Evolutionary conservation across 805 yeast species (phyloP).

Genomic region (Kuraishia ogatae): DNA sequence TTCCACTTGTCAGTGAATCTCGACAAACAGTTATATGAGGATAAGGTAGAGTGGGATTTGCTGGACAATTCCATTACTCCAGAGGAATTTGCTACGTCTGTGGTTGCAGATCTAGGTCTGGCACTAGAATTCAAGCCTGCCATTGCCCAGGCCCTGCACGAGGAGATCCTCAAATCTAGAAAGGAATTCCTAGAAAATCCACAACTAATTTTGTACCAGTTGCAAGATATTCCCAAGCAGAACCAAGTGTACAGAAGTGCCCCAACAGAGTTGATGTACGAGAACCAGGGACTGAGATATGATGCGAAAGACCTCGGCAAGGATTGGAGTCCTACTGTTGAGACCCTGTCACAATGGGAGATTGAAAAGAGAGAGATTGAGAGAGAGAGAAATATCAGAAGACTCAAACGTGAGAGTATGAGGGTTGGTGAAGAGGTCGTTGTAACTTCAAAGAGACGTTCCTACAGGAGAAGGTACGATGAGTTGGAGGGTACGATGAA

Average conservation of each 20-base stretch:
- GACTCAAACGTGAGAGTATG: constrained; percentile 87
- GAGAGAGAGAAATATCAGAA: constrained; percentile 82
- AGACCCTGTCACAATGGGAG: constrained; percentile 82
- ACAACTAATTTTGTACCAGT: constrained; percentile 23
- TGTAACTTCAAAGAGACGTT: constrained; percentile 13
- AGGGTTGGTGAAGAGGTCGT: constrained; percentile 52
- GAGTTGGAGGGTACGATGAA: constrained; percentile 28
- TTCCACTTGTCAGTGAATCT: constrained; percentile 75
- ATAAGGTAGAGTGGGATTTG: constrained; percentile 92
- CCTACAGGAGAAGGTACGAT: constrained; percentile 25
- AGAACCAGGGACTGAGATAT: constrained; percentile 44
- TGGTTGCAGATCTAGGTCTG: constrained; percentile 80
- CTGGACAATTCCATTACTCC: constrained; percentile 51
- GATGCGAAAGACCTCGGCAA: constrained; percentile 75
- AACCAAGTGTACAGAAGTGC: constrained; percentile 23
- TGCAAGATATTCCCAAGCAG: constrained; percentile 25
- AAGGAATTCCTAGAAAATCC: constrained; percentile 66
- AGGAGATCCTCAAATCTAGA: constrained; percentile 64
- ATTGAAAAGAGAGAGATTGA: constrained; percentile 93
- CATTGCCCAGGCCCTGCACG: constrained; percentile 80
- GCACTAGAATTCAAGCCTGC: constrained; percentile 84
- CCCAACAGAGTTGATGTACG: constrained; percentile 6
- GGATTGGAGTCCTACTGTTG: constrained; percentile 83
- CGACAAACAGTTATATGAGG: constrained; percentile 79
- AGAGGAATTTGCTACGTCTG: constrained; percentile 71